Conservation (phyloP, 2,329 filamentous ascomycete species). For the Escovopsis sp. region DNA sequence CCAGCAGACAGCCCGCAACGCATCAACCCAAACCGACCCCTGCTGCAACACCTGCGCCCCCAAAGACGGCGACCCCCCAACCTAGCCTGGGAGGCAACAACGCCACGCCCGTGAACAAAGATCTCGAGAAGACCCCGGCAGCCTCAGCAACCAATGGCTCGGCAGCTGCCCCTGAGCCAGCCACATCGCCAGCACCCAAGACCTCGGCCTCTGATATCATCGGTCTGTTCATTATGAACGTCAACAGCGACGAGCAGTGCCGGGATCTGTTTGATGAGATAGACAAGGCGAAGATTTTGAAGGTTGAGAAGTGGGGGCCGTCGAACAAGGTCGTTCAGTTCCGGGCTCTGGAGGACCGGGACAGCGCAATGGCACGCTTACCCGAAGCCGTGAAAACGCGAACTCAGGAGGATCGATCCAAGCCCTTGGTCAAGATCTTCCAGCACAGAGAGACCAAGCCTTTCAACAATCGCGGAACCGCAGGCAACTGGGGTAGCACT, state of each 20-base stretch:
- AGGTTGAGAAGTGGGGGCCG: conserved; percentile 63
- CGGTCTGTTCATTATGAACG: conserved; percentile 80
- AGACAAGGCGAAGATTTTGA: conserved; percentile 65
- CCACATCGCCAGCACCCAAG: conserved; percentile 45
- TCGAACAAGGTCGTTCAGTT: conserved; percentile 81
- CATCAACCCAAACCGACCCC: conserved; percentile 28
- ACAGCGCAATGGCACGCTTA: conserved; percentile 60
- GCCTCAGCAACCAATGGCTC: conserved; percentile 34
- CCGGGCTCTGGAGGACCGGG: conserved; percentile 63
- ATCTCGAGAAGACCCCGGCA: conserved; percentile 39
- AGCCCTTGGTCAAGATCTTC: conserved; percentile 73
- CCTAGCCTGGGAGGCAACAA: conserved; percentile 27
- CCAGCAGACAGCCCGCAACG: conserved; percentile 22
- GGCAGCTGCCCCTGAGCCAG: conserved; percentile 31
- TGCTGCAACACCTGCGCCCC: conserved; percentile 18
- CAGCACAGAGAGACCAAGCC: conserved; percentile 48
- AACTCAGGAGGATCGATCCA: conserved; percentile 56
- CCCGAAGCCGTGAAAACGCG: conserved; percentile 63
- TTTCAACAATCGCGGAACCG: conserved; percentile 45
- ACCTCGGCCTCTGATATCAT: conserved; percentile 51
- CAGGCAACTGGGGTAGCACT: conserved; percentile 53
- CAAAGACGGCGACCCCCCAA: conserved; percentile 33
- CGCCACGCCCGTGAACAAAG: conserved; percentile 28
- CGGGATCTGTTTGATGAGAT: conserved; percentile 71
- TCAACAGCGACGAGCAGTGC: conserved; percentile 69